Conservation (phyloP, 805 yeast genomes). For the Lipomyces spencermartinsiae region DNA sequence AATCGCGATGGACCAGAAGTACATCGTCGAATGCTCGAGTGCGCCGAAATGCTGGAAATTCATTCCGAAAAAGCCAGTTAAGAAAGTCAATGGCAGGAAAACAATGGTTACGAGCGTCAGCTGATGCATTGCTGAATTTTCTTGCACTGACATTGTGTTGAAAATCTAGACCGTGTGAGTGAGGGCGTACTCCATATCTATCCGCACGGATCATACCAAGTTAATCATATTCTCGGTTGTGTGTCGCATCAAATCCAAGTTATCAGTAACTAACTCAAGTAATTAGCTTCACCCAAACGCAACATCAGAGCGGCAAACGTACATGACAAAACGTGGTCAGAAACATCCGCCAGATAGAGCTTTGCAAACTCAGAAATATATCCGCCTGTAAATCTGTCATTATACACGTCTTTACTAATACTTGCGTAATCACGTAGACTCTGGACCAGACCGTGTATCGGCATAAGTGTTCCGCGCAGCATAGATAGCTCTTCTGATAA, state of each 20-base stretch:
- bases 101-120: constrained; percentile 63
- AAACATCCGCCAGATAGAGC: constrained; percentile 60
- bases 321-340: constrained; percentile 59
- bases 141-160: constrained; percentile 62
- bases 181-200: neutral
- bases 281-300: neutral
- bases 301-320: neutral
- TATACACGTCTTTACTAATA: neutral
- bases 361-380: constrained; percentile 54
- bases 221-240: constrained; percentile 59
- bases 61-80: constrained; percentile 70
- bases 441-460: constrained; percentile 55
- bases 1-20: constrained; percentile 57
- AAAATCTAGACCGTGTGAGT: constrained; percentile 47
- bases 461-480: constrained; percentile 55
- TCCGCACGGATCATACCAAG: constrained; percentile 39
- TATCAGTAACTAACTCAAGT: constrained; percentile 50
- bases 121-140: constrained; percentile 61
- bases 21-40: constrained; percentile 49
- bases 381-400: constrained; percentile 31
- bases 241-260: constrained; percentile 59
- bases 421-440: constrained; percentile 53
- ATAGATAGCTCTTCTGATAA: constrained; percentile 60
- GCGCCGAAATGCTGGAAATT: constrained; percentile 55
- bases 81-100: constrained; percentile 62